Percentiles rank a stretch among this genome's conserved stretches.
phyloP scores from a whole-genome alignment of 1,284 basidiomycete genomes.

The Rhodotorula sp. region DNA sequence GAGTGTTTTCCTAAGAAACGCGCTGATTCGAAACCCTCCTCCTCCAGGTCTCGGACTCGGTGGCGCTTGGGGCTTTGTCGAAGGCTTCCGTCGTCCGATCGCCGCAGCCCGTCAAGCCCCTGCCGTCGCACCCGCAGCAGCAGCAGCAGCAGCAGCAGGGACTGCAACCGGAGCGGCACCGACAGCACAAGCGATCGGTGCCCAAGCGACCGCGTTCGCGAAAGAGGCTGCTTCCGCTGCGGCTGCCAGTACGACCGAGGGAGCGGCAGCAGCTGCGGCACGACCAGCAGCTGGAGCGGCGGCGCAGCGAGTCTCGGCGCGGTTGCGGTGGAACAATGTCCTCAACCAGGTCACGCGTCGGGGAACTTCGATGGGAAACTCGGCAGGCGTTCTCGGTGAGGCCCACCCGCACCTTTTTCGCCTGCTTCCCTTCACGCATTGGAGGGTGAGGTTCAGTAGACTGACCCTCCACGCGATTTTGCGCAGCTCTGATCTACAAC shows the following conservation, averaged over 20 bases:
- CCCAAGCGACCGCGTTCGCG: conserved; percentile 38
- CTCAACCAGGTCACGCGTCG: conserved; percentile 94
- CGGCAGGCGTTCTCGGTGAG: conserved; percentile 89
- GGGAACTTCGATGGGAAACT: conserved; percentile 97
- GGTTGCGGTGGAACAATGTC: conserved; percentile 92
- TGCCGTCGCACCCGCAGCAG: conserved; percentile 23
- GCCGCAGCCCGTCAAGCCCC: conserved; percentile 19
- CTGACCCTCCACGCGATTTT: background rate
- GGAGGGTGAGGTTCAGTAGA: background rate
- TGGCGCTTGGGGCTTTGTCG: conserved; percentile 91
- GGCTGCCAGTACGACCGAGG: background rate
- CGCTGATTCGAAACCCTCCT: background rate
- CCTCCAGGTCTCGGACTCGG: conserved; percentile 80
- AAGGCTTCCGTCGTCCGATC: conserved; percentile 69
- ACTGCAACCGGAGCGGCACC: conserved; percentile 29
- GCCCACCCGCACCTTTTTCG: too few relatives aligned
- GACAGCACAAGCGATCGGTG: conserved; percentile 33
- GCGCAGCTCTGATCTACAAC: conserved; percentile 88
- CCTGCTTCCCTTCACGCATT: background rate
- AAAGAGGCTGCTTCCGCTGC: conserved; percentile 24
- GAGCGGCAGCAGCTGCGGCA: conserved; percentile 8
- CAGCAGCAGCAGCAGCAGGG: conserved; percentile 22
- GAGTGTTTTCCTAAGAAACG: background rate
- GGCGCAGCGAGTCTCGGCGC: conserved; percentile 42
- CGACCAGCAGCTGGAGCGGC: conserved; percentile 18